Conservation (phyloP, 176 grass and related monocot species). For the Oropetium thomaeum region DNA sequence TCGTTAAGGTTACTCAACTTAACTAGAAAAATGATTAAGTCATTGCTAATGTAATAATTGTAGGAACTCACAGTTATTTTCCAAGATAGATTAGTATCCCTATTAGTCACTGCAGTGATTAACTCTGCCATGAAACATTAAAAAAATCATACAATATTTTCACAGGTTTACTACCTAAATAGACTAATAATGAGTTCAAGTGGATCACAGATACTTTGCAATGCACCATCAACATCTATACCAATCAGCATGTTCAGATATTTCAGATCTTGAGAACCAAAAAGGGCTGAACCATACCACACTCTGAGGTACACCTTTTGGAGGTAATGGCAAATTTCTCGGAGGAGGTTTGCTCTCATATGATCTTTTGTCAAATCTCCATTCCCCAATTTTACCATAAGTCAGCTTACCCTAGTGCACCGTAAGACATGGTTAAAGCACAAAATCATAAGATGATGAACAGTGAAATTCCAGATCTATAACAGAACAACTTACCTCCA, state of each 20-base stretch:
- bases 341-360: constrained; percentile 57
- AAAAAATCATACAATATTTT: neutral
- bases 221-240: neutral
- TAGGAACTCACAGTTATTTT: neutral
- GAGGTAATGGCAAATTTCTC: constrained; percentile 81
- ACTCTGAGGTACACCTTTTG: constrained; percentile 70
- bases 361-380: constrained; percentile 96
- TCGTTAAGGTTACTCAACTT: neutral
- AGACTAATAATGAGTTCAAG: neutral
- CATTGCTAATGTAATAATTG: neutral
- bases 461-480: constrained; percentile 2
- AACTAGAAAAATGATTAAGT: neutral
- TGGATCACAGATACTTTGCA: neutral
- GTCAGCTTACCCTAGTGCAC: constrained; percentile 66
- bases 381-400: constrained; percentile 93
- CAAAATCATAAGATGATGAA: neutral
- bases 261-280: neutral
- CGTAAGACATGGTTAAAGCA: constrained; percentile 20
- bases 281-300: constrained; percentile 63
- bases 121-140: constrained; percentile 1
- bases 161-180: neutral
- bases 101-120: neutral
- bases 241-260: neutral
- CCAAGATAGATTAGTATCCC: neutral
- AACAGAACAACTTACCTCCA: constrained; percentile 53